Evolutionary conservation across 805 yeast species (phyloP).

Genomic region (Cephaloascus fragrans): DNA sequence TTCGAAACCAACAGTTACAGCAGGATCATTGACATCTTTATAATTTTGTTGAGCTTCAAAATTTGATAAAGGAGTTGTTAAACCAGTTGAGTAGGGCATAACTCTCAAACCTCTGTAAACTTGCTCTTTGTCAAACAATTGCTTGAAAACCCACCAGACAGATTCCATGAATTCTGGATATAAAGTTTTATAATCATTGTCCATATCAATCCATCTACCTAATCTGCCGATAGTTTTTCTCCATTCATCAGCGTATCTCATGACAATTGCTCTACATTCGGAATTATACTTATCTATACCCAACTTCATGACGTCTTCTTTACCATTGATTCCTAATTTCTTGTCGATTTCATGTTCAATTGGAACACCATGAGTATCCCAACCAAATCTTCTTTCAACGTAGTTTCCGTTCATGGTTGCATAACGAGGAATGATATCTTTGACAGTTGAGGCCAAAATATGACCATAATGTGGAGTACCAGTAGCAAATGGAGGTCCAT

Average conservation of each 20-base stretch:
- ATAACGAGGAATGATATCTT: constrained; percentile 94
- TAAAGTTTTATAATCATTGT: constrained; percentile 93
- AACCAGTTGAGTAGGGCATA: constrained; percentile 98
- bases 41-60: constrained; percentile 98
- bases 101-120: constrained; percentile 95
- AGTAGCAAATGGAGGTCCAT: constrained; percentile 99
- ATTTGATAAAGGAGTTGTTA: constrained; percentile 92
- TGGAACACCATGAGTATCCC: constrained; percentile 99
- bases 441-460: constrained; percentile 90
- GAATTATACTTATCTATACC: constrained; percentile 91
- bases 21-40: constrained; percentile 96
- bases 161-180: constrained; percentile 97
- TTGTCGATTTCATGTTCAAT: constrained; percentile 98
- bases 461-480: constrained; percentile 99
- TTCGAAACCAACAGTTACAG: constrained; percentile 87
- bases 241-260: constrained; percentile 97
- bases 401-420: constrained; percentile 96
- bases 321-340: constrained; percentile 85
- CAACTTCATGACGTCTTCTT: constrained; percentile 87
- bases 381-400: constrained; percentile 96
- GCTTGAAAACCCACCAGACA: constrained; percentile 97
- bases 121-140: constrained; percentile 72
- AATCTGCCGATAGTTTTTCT: constrained; percentile 83
- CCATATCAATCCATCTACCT: constrained; percentile 99
- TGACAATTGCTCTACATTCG: constrained; percentile 94